A percentile compares a stretch with the other conserved stretches of the same genome.
Evolutionary conservation across 495 filamentous ascomycete species (phyloP).

Genomic region (Pyrenula massariospora): DNA sequence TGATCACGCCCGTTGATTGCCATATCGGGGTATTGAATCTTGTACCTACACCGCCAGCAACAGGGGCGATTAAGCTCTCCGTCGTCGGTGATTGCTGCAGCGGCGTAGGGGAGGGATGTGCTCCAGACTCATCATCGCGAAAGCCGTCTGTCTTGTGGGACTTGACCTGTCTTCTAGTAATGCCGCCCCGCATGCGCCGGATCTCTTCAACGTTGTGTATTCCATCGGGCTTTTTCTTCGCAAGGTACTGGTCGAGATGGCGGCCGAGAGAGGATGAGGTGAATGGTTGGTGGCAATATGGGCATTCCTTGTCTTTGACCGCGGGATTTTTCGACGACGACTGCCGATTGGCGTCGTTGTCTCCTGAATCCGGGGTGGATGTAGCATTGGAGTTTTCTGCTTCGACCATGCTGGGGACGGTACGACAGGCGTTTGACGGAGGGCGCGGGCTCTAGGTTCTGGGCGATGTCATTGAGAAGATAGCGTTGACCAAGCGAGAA

Average conservation of each 20-base stretch:
- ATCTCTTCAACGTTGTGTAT: slow-evolving; percentile 84
- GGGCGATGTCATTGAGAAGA: too few species aligned
- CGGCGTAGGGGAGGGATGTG: slow-evolving; percentile 9
- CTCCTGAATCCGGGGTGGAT: background rate
- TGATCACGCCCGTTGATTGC: slow-evolving; percentile 74
- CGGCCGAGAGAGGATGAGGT: slow-evolving; percentile 89
- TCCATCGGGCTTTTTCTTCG: slow-evolving; percentile 79
- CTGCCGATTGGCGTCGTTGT: background rate
- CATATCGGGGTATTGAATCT: slow-evolving; percentile 55
- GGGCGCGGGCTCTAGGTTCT: too few species aligned
- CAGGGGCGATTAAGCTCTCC: slow-evolving; percentile 7
- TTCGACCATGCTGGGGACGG: background rate
- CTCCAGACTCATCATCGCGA: slow-evolving; percentile 7
- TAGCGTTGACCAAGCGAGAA: too few species aligned
- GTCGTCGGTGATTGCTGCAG: slow-evolving; percentile 1
- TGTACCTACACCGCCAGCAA: slow-evolving; percentile 33
- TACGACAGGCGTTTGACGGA: too few species aligned
- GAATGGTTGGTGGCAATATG: slow-evolving; percentile 74
- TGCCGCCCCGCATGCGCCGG: slow-evolving; percentile 61
- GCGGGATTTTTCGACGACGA: slow-evolving; percentile 20
- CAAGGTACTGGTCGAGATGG: slow-evolving; percentile 83
- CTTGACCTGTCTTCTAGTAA: slow-evolving; percentile 65
- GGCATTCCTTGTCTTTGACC: slow-evolving; percentile 71
- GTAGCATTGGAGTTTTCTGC: background rate
- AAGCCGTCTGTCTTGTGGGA: background rate